Base-by-base conservation (phyloP, 192 early-diverging fungal species). In the Backusella mclennaniae region DNA sequence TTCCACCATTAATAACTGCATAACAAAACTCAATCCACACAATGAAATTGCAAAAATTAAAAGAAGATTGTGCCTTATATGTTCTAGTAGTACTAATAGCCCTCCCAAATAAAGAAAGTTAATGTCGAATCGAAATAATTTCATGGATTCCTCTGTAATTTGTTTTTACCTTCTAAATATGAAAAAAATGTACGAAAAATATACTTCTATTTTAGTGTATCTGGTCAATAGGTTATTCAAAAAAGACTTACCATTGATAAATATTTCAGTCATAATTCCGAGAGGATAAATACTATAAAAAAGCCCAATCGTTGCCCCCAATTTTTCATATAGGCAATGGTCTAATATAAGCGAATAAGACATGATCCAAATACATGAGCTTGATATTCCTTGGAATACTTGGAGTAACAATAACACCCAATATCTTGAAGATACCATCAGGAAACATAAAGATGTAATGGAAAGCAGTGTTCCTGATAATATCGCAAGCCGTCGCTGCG, bases 241-340 rank as follows among this genome's bases (percentile, higher is more conserved):
- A 33, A 33, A 67, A 33, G 9, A 11, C 35, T 69, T 69, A 69
- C 67, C 35, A 9, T n/a, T n/a, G 19, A 39, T 35, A 17, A 36
- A 35, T 21, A 35, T 0, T 36, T 36, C 67, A 38, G 35, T 8
- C 35, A n/a, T 38, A 19, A 69, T 9, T 69, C 67, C 67, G n/a
- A 69, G 35, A 21, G 67, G 67, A 69, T 36, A 69, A 38, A 69
- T 11, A 4, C 35, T 36, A 69, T 36, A 69, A 69, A 69, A 21
- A 19, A 69, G 9, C 9, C 67, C 67, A 36, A 69, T 36, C 9
- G 35, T 69, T n/a, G 19, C n/a, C 5, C 67, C 67, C 2, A 69
- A 19, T 0, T 69, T 69, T n/a, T 36, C n/a, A 38, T 36, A 21
- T 6, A 35, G 21, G 19, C 67, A 69, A 36, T 36, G 17, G 19